Percentiles rank a stretch among this genome's conserved stretches.
These are phyloP conservation scores for rapeseed (Brassica napus) DNA, from an alignment of 345 rosid genomes.

Conservation along the genomic window Da-Ae NC_063450.1:46408501-46409000, in stretches of 20 bases:
- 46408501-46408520: too few relatives aligned
- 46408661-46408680: conserved; percentile 1
- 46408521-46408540: too few relatives aligned
- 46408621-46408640: too few relatives aligned
- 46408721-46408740: conserved; percentile 19
- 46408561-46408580: not conserved
- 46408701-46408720: conserved; percentile 6
- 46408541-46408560: too few relatives aligned
- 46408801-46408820: conserved; percentile 51
- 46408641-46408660: conserved; percentile 3
- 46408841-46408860: conserved; percentile 54
- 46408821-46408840: conserved; percentile 33
- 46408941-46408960: conserved; percentile 56
- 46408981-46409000: conserved; percentile 46
- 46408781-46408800: conserved; percentile 39
- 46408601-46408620: not conserved
- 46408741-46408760: conserved; percentile 41
- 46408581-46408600: not conserved
- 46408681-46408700: conserved; percentile 8
- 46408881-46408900: conserved; percentile 45
- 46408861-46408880: conserved; percentile 41
- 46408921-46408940: conserved; percentile 80
- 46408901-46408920: conserved; percentile 72
- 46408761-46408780: conserved; percentile 35
- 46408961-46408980: conserved; percentile 32